Conservation (phyloP, 768 basidiomycete species). For the Lepiota subincarnata region DNA sequence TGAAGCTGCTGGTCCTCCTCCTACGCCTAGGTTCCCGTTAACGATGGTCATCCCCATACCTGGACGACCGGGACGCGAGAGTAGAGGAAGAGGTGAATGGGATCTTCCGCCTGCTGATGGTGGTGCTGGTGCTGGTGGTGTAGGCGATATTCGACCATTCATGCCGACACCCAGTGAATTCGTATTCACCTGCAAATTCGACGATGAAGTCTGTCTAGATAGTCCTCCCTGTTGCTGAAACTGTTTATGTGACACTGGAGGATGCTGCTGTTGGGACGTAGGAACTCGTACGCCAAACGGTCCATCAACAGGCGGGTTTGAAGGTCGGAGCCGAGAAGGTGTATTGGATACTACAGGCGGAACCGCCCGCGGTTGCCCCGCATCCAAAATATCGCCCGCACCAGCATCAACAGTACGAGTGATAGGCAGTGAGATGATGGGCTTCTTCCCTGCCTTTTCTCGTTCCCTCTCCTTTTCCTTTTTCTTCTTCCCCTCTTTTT, state of each 20-base stretch:
- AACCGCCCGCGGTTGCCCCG: too few species aligned
- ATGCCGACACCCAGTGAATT: neutral
- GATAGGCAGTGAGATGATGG: constrained; percentile 8
- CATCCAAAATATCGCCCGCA: neutral
- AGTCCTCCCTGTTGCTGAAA: neutral
- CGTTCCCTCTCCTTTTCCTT: neutral
- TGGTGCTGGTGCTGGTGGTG: too few species aligned
- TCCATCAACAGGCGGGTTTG: neutral
- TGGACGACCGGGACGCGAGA: neutral
- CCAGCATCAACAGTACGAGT: neutral
- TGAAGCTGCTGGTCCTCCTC: constrained; percentile 7
- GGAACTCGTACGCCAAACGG: neutral
- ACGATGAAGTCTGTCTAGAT: neutral
- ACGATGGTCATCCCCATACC: neutral
- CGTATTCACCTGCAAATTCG: neutral
- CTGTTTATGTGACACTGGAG: neutral
- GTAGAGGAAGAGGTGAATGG: neutral
- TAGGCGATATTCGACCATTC: neutral
- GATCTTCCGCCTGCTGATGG: neutral
- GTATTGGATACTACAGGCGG: neutral
- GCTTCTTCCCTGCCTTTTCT: constrained; percentile 3
- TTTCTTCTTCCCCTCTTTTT: constrained; percentile 1
- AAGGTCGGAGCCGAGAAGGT: neutral
- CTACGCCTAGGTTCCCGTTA: neutral
- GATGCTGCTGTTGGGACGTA: neutral